Percentiles rank a stretch among this genome's conserved stretches.
Evolutionary conservation across 257 asterid species (phyloP).

Genomic region (Solanum okadae): DNA sequence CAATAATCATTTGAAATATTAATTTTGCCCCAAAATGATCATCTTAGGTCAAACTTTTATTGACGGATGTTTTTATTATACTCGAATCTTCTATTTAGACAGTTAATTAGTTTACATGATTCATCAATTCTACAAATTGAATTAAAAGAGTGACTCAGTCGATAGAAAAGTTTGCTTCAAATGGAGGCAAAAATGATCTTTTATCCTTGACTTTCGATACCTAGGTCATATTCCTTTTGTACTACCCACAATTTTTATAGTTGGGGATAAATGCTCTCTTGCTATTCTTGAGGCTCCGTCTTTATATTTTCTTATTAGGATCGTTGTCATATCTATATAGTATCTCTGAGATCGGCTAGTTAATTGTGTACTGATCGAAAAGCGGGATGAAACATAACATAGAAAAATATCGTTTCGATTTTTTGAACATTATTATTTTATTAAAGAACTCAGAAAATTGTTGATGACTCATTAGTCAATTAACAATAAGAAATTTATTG

Average conservation of each 20-base stretch:
- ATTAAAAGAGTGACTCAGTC: too few species aligned
- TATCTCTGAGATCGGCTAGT: too few species aligned
- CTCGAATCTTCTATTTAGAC: too few species aligned
- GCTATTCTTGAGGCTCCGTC: too few species aligned
- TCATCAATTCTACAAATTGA: neutral
- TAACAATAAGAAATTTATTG: neutral
- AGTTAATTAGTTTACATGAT: neutral
- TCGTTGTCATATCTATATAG: too few species aligned
- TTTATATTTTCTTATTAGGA: neutral
- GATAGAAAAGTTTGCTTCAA: too few species aligned
- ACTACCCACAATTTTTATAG: too few species aligned
- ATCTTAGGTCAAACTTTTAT: neutral
- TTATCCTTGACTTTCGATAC: too few species aligned
- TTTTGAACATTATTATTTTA: neutral
- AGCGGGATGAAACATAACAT: neutral
- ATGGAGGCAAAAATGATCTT: too few species aligned
- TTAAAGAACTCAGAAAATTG: neutral
- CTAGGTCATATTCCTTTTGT: too few species aligned
- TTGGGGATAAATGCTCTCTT: too few species aligned
- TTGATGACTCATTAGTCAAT: neutral
- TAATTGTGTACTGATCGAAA: neutral
- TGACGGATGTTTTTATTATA: neutral
- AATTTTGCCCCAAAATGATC: neutral
- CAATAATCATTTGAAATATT: neutral
- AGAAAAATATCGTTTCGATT: too few species aligned